Conservation (phyloP, 441 rosid genomes). For the Daphne laureola region DNA sequence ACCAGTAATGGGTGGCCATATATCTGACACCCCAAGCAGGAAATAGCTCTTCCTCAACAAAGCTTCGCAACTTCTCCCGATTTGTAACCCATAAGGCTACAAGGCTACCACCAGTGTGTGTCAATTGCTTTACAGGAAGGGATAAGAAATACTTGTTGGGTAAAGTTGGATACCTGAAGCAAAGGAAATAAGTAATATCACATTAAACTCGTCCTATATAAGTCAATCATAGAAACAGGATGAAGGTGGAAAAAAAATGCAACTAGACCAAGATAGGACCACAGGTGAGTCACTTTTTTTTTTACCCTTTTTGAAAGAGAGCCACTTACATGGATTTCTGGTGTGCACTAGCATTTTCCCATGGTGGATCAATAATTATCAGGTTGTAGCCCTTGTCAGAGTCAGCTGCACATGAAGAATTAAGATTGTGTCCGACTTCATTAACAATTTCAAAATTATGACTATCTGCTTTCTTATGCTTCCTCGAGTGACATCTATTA, state of each 20-base stretch:
- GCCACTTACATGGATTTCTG: slow-evolving; percentile 56
- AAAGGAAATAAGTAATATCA: slow-evolving; percentile 9
- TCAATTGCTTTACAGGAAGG: slow-evolving; percentile 69
- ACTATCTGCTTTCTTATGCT: neutral
- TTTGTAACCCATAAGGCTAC: slow-evolving; percentile 93
- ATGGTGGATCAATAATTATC: slow-evolving; percentile 83
- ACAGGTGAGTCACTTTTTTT: too few relatives aligned
- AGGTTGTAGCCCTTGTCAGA: slow-evolving; percentile 53
- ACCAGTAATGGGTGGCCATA: slow-evolving; percentile 60
- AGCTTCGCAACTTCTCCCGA: slow-evolving; percentile 66
- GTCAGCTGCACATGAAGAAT: slow-evolving; percentile 40
- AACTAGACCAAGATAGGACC: too few relatives aligned
- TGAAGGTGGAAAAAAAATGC: too few relatives aligned
- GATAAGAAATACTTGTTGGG: slow-evolving; percentile 74
- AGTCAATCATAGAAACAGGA: too few relatives aligned
- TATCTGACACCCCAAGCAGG: slow-evolving; percentile 68
- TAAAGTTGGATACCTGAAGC: slow-evolving; percentile 72
- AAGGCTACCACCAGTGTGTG: slow-evolving; percentile 66
- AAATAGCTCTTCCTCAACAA: slow-evolving; percentile 71
- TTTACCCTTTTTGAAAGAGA: too few relatives aligned
- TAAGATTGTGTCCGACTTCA: neutral
- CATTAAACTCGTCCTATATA: too few relatives aligned
- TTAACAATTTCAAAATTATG: neutral
- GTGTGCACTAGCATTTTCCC: slow-evolving; percentile 88
- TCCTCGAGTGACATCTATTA: neutral